Base-by-base conservation (phyloP, 1,139 yeast species). In the Chernovozyma sophiae-reginae region DNA sequence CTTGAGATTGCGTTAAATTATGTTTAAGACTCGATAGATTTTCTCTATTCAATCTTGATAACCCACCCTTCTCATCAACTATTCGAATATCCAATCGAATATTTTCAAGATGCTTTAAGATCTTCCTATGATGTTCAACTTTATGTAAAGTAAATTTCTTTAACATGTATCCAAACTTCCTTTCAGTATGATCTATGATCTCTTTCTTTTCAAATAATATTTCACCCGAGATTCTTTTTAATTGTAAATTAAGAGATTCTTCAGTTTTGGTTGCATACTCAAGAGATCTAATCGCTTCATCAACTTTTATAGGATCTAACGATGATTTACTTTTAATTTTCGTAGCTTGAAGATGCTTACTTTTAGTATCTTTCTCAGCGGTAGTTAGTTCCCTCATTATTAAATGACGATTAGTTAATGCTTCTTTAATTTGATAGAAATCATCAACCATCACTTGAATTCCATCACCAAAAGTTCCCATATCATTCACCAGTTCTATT, bases 371-470 rank as follows among this genome's bases (percentile, higher is more conserved):
- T 4, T 79, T 76, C 53, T 90, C 95, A 1, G 97, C 94, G 50
- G 79, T 85, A 19, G 77, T 55, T 36, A 87, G 67, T 47, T 94
- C 98, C 39, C 97, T 72, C 96, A 92, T 92, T 33, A 92, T 64
- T 39, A 92, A 68, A 58, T 94, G 96, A 40, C 98, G 73, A 58
- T 90, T 90, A 0, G 98, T 94, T 40, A 92, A 66, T 0, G 96
- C 85, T 58, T 92, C 98, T 58, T 92, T 94, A 37, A 90, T 85
- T 43, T 84, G 83, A 57, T 84, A 92, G 19, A 92, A 81, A 49
- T 90, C 97, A 42, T 77, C 74, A 4, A 79, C 65, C 26, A 87
- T 63, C 51, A 76, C 67, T 42, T 69, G 77, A 11, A 87, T 57
- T 1, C 86, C 86, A 50, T 90, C 97, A 2, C 87, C 89, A 34